phyloP scores from a whole-genome alignment of 2,329 filamentous ascomycete genomes.

The Fusarium zealandicum region DNA sequence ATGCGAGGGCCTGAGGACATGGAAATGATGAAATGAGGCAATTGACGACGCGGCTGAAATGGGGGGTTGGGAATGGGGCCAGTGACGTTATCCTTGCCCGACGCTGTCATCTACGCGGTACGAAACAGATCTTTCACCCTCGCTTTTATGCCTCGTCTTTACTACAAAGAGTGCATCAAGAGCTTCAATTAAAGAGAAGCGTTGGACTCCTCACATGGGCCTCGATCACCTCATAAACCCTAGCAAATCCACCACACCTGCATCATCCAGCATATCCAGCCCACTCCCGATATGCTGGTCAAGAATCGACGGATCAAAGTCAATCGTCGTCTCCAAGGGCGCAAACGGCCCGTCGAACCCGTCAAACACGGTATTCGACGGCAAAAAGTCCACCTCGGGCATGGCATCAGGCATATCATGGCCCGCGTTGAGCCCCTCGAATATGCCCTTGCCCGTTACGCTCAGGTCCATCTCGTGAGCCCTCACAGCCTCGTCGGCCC shows the following conservation, averaged over 20 bases:
- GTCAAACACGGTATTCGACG: constrained; percentile 8
- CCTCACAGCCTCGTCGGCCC: constrained; percentile 27
- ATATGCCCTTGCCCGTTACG: neutral
- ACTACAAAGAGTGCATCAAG: too few relatives aligned
- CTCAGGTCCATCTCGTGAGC: constrained; percentile 7
- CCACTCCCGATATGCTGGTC: constrained; percentile 2
- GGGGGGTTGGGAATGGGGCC: too few relatives aligned
- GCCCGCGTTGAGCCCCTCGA: constrained; percentile 4
- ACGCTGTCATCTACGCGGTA: too few relatives aligned
- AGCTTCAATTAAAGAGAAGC: too few relatives aligned
- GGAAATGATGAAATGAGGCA: too few relatives aligned
- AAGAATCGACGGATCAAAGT: constrained; percentile 13
- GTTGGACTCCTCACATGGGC: too few relatives aligned
- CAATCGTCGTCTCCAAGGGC: neutral
- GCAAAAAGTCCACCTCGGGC: constrained; percentile 18
- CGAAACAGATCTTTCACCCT: too few relatives aligned
- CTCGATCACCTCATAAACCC: neutral
- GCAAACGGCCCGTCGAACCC: constrained; percentile 22
- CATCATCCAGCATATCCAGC: constrained; percentile 3
- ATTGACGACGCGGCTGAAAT: too few relatives aligned
- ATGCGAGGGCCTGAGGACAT: too few relatives aligned
- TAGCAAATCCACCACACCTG: constrained; percentile 1
- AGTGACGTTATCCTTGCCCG: too few relatives aligned
- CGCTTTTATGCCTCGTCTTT: too few relatives aligned
- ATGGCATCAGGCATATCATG: neutral